These are phyloP conservation scores for Termitomyces sp. DNA, from an alignment of 768 basidiomycete genomes.

Conservation along the genomic window DNA sequence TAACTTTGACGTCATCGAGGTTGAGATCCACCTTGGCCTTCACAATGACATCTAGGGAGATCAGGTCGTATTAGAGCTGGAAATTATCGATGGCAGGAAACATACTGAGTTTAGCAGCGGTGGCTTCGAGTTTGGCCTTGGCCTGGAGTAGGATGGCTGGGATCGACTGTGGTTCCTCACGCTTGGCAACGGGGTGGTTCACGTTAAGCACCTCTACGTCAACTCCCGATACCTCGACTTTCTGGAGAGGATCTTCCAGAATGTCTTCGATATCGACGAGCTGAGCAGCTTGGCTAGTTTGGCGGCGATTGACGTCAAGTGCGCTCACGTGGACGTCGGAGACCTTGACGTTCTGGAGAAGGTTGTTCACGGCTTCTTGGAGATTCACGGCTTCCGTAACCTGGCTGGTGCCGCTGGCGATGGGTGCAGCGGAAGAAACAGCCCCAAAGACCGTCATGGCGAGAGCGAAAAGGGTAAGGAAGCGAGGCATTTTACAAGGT, in stretches of 20 bases:
- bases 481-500: background rate
- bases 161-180: background rate
- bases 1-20: background rate
- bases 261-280: background rate
- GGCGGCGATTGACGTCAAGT: background rate
- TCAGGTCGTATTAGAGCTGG: background rate
- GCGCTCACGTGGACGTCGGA: background rate
- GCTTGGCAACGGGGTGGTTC: background rate
- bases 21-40: background rate
- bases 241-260: background rate
- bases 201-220: background rate
- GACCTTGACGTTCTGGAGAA: background rate
- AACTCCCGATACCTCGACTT: background rate
- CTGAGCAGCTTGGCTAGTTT: background rate
- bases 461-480: background rate
- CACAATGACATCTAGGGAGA: background rate
- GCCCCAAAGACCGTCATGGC: background rate
- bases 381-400: background rate
- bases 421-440: background rate
- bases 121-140: background rate
- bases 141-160: background rate
- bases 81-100: background rate
- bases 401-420: background rate
- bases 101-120: background rate
- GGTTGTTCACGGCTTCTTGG: background rate